These are phyloP conservation scores for Trichoderma virens DNA, from an alignment of 495 filamentous ascomycete species.

Conservation along the genomic window DNA sequence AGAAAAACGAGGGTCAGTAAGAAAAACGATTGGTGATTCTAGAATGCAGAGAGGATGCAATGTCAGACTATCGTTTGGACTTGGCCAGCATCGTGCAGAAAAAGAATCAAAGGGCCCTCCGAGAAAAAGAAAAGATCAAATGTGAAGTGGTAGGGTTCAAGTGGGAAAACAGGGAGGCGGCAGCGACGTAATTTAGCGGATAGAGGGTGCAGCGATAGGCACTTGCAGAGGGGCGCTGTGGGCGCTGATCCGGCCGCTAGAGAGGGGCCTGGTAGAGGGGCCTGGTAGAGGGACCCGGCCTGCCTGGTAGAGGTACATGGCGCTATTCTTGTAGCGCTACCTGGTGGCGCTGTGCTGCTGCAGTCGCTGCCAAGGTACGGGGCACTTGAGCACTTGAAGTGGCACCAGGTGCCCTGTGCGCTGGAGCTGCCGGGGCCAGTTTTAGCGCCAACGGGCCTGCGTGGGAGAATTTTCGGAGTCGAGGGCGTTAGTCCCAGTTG, in stretches of 20 bases:
- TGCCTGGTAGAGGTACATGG: neutral
- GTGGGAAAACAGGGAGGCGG: neutral
- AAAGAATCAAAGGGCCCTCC: neutral
- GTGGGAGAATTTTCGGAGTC: neutral
- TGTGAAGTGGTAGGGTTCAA: neutral
- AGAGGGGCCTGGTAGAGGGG: neutral
- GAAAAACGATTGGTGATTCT: too few species aligned
- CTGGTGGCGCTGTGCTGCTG: too few species aligned
- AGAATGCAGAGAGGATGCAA: too few species aligned
- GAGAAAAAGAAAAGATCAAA: neutral
- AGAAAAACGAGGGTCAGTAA: neutral
- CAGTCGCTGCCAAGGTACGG: too few species aligned
- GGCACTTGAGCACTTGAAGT: neutral
- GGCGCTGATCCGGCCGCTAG: slow-evolving; percentile 8
- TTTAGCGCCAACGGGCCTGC: neutral
- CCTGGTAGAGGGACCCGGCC: too few species aligned
- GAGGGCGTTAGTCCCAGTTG: neutral
- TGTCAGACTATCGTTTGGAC: neutral
- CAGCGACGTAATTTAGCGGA: slow-evolving; percentile 5
- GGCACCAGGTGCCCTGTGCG: neutral
- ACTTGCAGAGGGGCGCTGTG: slow-evolving; percentile 4
- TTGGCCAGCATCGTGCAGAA: neutral
- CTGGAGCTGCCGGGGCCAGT: neutral
- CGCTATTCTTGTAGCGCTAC: too few species aligned
- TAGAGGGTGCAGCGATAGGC: neutral